Conservation (phyloP, 495 filamentous ascomycete species). For the Penicillium ochrochloron region DNA sequence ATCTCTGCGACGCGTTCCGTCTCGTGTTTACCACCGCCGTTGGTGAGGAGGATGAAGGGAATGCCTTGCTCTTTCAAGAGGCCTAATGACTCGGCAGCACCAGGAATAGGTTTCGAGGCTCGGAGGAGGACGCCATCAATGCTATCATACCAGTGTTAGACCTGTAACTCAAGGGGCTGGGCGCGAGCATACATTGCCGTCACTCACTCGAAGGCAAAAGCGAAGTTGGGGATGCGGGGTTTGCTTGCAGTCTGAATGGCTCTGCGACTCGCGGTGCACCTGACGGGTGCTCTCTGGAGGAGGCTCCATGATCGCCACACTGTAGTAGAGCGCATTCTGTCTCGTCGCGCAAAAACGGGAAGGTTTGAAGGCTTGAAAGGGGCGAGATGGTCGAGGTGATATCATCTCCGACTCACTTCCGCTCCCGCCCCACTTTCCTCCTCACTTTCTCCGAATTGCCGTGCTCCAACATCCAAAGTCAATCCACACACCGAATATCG, state of each 20-base stretch:
- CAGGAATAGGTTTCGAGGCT: slow-evolving; percentile 76
- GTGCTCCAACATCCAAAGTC: slow-evolving; percentile 1
- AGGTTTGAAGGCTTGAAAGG: slow-evolving; percentile 12
- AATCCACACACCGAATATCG: background rate
- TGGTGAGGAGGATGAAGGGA: slow-evolving; percentile 86
- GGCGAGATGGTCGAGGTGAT: slow-evolving; percentile 20
- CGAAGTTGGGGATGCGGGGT: slow-evolving; percentile 61
- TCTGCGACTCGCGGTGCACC: slow-evolving; percentile 27
- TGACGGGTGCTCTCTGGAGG: slow-evolving; percentile 30
- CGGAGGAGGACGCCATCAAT: slow-evolving; percentile 98
- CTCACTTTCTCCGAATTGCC: slow-evolving; percentile 18
- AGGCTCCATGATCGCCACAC: slow-evolving; percentile 38
- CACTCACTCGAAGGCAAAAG: slow-evolving; percentile 84
- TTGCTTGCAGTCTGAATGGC: slow-evolving; percentile 40
- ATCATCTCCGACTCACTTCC: slow-evolving; percentile 22
- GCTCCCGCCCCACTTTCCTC: slow-evolving; percentile 13
- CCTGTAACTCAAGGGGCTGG: slow-evolving; percentile 4
- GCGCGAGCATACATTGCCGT: slow-evolving; percentile 23
- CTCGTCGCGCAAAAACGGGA: slow-evolving; percentile 5
- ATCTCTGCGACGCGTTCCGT: slow-evolving; percentile 70
- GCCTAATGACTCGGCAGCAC: slow-evolving; percentile 73
- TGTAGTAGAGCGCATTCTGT: slow-evolving; percentile 35
- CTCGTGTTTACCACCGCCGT: slow-evolving; percentile 84
- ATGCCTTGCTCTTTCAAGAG: slow-evolving; percentile 72
- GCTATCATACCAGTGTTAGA: slow-evolving; percentile 45